Evolutionary conservation across 257 asterid genomes (phyloP).

Genomic region (Capsicum chinense): DNA sequence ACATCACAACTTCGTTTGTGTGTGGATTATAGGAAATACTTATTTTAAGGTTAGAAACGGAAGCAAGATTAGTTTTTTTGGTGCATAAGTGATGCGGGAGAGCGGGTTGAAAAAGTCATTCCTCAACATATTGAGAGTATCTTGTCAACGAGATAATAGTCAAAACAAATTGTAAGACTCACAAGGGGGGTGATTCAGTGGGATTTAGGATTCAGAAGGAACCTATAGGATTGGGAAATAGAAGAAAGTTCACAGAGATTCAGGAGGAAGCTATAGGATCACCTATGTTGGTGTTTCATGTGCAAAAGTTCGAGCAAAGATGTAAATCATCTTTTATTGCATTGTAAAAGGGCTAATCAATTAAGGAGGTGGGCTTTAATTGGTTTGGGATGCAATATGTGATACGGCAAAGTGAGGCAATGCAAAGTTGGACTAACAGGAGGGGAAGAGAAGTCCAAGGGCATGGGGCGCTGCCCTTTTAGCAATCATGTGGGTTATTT

Average conservation of each 20-base stretch:
- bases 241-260: background rate
- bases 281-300: background rate
- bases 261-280: background rate
- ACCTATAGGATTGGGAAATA: background rate
- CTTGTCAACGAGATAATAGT: background rate
- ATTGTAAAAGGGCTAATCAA: background rate
- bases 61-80: background rate
- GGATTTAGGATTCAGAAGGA: background rate
- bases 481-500: background rate
- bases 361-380: background rate
- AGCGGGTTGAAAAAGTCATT: background rate
- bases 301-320: background rate
- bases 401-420: background rate
- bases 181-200: background rate
- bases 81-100: background rate
- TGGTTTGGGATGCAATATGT: background rate
- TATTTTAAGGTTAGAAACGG: background rate
- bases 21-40: background rate
- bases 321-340: background rate
- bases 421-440: background rate
- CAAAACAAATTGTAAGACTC: background rate
- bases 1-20: background rate
- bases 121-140: background rate
- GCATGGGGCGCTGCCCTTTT: background rate
- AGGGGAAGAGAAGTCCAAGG: slow-evolving; percentile 9